Percentiles rank a stretch among this genome's conserved stretches.
Conservation (phyloP, 495 filamentous ascomycete genomes). For the Xylaria telfairii region DNA sequence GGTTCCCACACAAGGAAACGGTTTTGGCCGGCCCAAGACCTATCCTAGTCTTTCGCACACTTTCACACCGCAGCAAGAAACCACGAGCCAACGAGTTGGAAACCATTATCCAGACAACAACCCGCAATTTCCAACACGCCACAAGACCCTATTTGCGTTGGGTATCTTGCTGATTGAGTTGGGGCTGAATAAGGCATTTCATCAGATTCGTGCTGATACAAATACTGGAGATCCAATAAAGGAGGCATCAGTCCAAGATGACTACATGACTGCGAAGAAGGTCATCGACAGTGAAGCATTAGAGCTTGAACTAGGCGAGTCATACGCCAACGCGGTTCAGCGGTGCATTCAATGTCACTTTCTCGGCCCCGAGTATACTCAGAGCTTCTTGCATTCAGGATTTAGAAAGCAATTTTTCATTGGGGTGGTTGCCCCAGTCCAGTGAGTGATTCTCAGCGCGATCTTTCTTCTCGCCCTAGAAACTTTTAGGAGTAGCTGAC, state of each 20-base stretch:
- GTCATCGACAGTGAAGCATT: neutral
- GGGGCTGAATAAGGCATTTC: neutral
- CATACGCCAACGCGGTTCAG: neutral
- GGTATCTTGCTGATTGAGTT: neutral
- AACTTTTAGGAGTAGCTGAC: too few relatives aligned
- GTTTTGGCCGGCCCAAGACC: neutral
- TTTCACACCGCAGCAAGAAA: neutral
- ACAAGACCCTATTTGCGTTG: neutral
- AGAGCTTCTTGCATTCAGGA: neutral
- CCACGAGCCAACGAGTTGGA: neutral
- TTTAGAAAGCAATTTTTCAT: neutral
- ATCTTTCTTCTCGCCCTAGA: too few relatives aligned
- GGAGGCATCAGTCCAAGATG: neutral
- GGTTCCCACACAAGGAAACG: neutral
- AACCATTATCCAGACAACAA: neutral
- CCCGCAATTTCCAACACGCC: neutral
- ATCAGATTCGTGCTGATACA: neutral
- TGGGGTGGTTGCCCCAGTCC: neutral
- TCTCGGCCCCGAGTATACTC: neutral
- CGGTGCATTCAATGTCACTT: slow-evolving; percentile 3
- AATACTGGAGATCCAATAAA: neutral
- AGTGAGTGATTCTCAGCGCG: too few relatives aligned
- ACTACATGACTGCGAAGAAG: neutral
- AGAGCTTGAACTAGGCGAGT: neutral
- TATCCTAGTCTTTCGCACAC: neutral